A percentile compares a stretch with the other conserved stretches of the same genome.
These are phyloP conservation scores for Monosporascus ibericus DNA, from an alignment of 2,329 filamentous ascomycete species.

Conservation along the genomic window DNA sequence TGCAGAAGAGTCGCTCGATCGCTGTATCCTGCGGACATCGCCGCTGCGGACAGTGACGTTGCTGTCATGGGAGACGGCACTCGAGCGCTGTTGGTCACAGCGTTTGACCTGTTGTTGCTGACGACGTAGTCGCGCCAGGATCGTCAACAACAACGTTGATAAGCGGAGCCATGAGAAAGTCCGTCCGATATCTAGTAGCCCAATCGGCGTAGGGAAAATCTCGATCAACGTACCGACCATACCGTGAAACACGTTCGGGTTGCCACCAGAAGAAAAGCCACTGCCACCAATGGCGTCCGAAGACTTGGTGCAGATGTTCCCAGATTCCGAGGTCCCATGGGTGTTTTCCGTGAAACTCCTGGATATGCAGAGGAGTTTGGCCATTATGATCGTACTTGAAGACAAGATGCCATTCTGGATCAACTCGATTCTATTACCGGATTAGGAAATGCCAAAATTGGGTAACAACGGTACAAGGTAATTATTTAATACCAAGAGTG, in stretches of 20 bases:
- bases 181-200: conserved; percentile 1
- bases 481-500: no score
- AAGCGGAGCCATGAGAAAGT: conserved; percentile 1
- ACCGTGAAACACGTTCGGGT: conserved; percentile 9
- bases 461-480: no score
- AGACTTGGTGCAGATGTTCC: conserved; percentile 9
- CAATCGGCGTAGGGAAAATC: conserved; percentile 11
- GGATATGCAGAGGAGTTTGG: conserved; percentile 1
- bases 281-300: conserved; percentile 9
- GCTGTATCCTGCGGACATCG: no score
- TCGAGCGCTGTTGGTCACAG: background rate
- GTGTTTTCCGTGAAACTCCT: conserved; percentile 2
- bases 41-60: no score
- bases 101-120: background rate
- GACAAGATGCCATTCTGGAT: conserved; percentile 1
- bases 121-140: background rate
- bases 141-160: conserved; percentile 3
- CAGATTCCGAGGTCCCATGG: conserved; percentile 8
- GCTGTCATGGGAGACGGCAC: no score
- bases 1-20: background rate
- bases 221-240: conserved; percentile 8
- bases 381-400: conserved; percentile 5
- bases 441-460: no score
- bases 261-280: conserved; percentile 13
- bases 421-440: no score